phyloP scores from a whole-genome alignment of 2,329 filamentous ascomycete genomes.

The Lachnellula occidentalis region DNA sequence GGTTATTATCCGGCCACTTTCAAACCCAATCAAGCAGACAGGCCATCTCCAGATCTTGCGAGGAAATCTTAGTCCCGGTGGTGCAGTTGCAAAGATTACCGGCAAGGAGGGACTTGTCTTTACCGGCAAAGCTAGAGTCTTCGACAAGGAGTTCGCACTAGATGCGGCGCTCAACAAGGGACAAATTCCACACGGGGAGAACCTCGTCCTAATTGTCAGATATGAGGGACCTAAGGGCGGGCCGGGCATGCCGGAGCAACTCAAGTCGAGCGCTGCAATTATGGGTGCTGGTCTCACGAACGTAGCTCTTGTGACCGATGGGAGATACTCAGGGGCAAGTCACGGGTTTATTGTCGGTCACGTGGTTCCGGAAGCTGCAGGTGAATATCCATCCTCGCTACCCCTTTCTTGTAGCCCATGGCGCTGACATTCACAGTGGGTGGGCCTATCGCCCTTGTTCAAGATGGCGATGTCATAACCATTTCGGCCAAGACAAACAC shows the following conservation, averaged over 20 bases:
- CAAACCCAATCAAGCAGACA: constrained; percentile 70
- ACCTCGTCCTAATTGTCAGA: constrained; percentile 82
- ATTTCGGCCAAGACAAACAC: constrained; percentile 78
- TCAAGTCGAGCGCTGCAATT: constrained; percentile 81
- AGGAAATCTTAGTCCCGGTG: constrained; percentile 82
- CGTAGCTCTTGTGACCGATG: constrained; percentile 87
- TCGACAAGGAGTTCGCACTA: constrained; percentile 78
- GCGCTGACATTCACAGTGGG: constrained; percentile 46
- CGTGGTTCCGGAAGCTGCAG: constrained; percentile 81
- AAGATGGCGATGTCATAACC: constrained; percentile 74
- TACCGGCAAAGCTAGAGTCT: constrained; percentile 74
- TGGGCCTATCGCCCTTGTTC: constrained; percentile 79
- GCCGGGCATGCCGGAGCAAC: constrained; percentile 92
- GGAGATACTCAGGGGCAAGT: constrained; percentile 78
- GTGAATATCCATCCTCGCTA: constrained; percentile 6
- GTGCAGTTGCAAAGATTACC: constrained; percentile 92
- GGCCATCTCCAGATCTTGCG: constrained; percentile 85
- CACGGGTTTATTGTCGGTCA: constrained; percentile 95
- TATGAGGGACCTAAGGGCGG: constrained; percentile 94
- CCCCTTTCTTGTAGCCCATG: not conserved
- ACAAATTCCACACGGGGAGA: constrained; percentile 65
- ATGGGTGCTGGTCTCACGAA: constrained; percentile 89
- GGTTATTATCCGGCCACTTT: constrained; percentile 73
- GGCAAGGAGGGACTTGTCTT: constrained; percentile 88
- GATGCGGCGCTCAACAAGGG: constrained; percentile 68